Evolutionary conservation across 139 green algal species (phyloP), one percentile per base, ranked within the genome.

Genomic region (Ulvella scutata): DNA sequence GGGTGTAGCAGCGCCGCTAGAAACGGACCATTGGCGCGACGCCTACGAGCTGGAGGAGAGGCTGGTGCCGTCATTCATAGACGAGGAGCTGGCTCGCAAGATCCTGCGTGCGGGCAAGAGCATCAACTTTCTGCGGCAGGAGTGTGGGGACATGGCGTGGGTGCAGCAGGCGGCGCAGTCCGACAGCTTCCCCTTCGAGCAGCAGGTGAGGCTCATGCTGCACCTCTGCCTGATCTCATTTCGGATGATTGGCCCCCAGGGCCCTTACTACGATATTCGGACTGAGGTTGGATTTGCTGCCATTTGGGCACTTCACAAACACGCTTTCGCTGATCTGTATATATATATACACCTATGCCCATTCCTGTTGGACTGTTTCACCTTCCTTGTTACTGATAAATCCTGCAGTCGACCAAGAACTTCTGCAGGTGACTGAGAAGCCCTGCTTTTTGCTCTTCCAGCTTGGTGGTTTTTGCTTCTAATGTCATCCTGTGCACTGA

Each of bases 91-190:
- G 26, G 93, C 92, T 3, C 31, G 75, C 7, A 81, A 83, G 28
- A 90, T 97, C 35, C 83, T 98, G 60, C 85, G 89, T 6, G 81
- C 87, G 6, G 93, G 93, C 72, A 97, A 97, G 84, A 88, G 80
- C 67, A 94, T 98, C 80, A 92, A 94, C 75, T 98, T 97, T 80
- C 80, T 98, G 37, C 77, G 87, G 62, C 80, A 88, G 35, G 86
- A 81, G 36, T 97, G 92, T 76, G 83, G 84, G 2, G 93, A 97
- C 61, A 76, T 62, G 21, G 79, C 62, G 10, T 96, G 90, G 89
- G 86, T 86, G 62, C 80, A 82, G 75, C 79, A 79, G 61, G 80
- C 77, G 13, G 84, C 82, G 31, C 60, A 73, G 29, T 73, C 51
- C 13, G 80, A n/a, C 80, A 51, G 74, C 75, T 6, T 37, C 40